Percentiles rank a stretch among this genome's conserved stretches.
Evolutionary conservation across 495 filamentous ascomycete species (phyloP).

Genomic region (Hypoxylon trugodes): DNA sequence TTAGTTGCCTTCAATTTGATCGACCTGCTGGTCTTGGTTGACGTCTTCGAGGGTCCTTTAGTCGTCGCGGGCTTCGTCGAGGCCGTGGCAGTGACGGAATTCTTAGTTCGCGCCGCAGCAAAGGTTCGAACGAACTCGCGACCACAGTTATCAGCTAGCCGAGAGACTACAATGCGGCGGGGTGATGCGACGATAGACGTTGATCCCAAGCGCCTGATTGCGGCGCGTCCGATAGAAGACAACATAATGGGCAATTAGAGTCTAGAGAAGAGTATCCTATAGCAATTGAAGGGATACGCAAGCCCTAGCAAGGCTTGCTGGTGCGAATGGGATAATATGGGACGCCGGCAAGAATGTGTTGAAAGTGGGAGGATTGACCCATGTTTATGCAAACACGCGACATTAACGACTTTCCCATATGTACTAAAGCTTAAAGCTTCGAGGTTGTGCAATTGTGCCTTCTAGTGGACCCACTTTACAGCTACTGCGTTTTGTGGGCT

Average conservation of each 20-base stretch:
- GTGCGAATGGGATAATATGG: constrained; percentile 3
- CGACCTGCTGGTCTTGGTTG: constrained; percentile 21
- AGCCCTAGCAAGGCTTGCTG: not conserved
- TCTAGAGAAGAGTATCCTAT: not conserved
- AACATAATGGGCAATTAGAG: constrained; percentile 45
- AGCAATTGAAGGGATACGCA: not conserved
- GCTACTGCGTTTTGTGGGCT: not conserved
- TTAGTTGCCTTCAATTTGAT: constrained; percentile 29
- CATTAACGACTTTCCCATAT: constrained; percentile 5
- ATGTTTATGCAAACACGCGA: constrained; percentile 35
- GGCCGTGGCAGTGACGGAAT: constrained; percentile 5
- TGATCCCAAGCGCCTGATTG: constrained; percentile 42
- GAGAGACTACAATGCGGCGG: constrained; percentile 21
- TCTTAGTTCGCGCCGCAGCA: constrained; percentile 30
- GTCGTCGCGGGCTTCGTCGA: not conserved
- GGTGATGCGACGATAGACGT: constrained; percentile 25
- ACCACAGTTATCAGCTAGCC: constrained; percentile 18
- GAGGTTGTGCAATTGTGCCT: constrained; percentile 1
- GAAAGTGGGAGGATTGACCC: constrained; percentile 1
- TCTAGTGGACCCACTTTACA: not conserved
- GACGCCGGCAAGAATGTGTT: not conserved
- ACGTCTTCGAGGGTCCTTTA: constrained; percentile 12
- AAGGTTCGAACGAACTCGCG: constrained; percentile 38
- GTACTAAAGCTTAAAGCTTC: constrained; percentile 9
- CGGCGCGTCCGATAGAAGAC: constrained; percentile 46